Percentiles rank a stretch among this genome's conserved stretches.
Conservation (phyloP, 805 yeast genomes). For the Metschnikowia reukaufii region DNA sequence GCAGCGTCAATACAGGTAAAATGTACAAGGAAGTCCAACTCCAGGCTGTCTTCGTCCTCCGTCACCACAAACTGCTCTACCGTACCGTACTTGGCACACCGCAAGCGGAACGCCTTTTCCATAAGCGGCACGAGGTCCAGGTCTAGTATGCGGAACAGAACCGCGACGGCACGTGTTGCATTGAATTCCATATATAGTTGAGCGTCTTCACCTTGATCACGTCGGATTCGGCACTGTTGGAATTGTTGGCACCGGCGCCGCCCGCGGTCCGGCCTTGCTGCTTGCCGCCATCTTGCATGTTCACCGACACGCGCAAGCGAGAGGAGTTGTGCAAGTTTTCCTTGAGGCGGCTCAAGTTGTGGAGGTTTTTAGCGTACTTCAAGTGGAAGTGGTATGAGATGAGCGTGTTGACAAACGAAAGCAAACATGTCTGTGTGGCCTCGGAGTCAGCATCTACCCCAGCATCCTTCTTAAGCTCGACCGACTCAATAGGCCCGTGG, state of each 20-base stretch:
- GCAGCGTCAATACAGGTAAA: constrained; percentile 49
- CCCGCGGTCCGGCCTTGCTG: too few species aligned
- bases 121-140: constrained; percentile 17
- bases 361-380: constrained; percentile 30
- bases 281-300: too few species aligned
- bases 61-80: constrained; percentile 36
- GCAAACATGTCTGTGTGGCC: constrained; percentile 28
- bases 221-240: too few species aligned
- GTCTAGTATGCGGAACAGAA: constrained; percentile 16
- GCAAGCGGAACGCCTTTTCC: constrained; percentile 25
- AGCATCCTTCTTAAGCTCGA: constrained; percentile 17
- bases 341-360: constrained; percentile 27
- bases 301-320: constrained; percentile 32
- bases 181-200: constrained; percentile 40
- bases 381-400: constrained; percentile 33
- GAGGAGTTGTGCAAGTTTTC: constrained; percentile 26
- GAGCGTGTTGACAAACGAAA: constrained; percentile 38
- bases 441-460: background rate
- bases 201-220: constrained; percentile 39
- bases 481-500: constrained; percentile 63
- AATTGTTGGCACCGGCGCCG: too few species aligned
- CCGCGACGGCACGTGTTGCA: constrained; percentile 37
- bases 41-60: constrained; percentile 7
- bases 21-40: constrained; percentile 27
- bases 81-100: constrained; percentile 41